Conservation (phyloP, 176 grass and related monocot genomes). For the Rhynchospora tenuis region DNA sequence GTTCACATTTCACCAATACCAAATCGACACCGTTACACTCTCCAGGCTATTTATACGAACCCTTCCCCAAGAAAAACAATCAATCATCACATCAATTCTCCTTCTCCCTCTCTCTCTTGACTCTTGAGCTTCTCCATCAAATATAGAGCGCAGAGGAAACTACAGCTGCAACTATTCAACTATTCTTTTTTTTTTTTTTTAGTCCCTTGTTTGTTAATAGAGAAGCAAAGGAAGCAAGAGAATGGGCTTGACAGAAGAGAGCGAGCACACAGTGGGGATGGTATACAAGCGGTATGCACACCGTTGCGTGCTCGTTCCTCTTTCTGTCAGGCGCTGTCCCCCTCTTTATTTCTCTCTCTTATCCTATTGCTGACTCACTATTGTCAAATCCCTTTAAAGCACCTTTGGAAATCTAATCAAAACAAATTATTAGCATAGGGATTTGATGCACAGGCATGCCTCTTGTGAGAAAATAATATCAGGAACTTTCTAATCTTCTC, state of each 20-base stretch:
- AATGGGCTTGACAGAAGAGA: conserved; percentile 25
- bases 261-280: conserved; percentile 21
- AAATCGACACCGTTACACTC: background rate
- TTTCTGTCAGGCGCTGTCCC: conserved; percentile 12
- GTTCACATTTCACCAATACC: background rate
- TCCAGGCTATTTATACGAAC: background rate
- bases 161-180: background rate
- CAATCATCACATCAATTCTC: background rate
- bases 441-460: too few relatives aligned
- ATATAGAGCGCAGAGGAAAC: background rate
- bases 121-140: background rate
- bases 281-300: conserved; percentile 14
- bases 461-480: too few relatives aligned
- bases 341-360: conserved; percentile 8
- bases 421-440: too few relatives aligned
- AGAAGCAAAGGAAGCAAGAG: background rate
- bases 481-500: background rate
- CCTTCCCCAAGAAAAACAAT: background rate
- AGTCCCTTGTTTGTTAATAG: background rate
- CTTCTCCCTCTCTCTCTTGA: background rate
- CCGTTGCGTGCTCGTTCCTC: conserved; percentile 24
- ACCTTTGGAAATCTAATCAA: too few relatives aligned
- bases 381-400: background rate
- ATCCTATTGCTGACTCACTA: background rate
- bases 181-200: background rate